Evolutionary conservation across 495 filamentous ascomycete species (phyloP), one percentile per base, ranked within the genome.

Genomic region (Entonaema liquescens): DNA sequence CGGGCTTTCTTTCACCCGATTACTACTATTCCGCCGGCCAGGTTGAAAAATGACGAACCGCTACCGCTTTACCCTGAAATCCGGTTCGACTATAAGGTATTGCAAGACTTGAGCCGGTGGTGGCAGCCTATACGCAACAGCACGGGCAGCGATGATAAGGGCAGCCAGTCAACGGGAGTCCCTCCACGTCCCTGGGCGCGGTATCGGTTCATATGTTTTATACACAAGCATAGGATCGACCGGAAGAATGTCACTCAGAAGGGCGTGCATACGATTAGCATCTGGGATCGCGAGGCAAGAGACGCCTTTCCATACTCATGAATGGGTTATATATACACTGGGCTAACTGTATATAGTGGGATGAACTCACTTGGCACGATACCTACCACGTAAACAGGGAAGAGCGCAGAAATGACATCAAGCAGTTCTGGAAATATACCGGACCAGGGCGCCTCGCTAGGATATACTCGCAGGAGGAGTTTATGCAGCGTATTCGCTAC

Each of bases 291-390:
- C 12, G 62, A 74, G 65, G 70, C 68, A 49, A 7, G 31, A 59
- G 70, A 11, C 2, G 17, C 11, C 42, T 15, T 33, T 33, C 6
- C 1, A 9, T 47, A 47, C 42, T 19, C 8, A 2, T 23, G 19
- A 23, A 47, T 47, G 42, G 1, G 19, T 3, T 47, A 0, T 47
- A 13, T 3, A 12, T 47, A 21, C 23, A 8, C 5, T 9, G 26
- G 11, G 1, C 13, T 17, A 12, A 54, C 31, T 40, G 6, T 23
- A 25, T 17, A 7, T 19, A 70, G 69, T 72, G 62, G 67, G 62
- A 74, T 35, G 62, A 70, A 49, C 66, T 74, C 1, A 74, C 67
- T 12, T 74, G 62, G 62, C 71, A 74, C 25, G 71, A 74, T 35
- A 59, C 71, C 1, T 74, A 67, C 55, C 62, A 65, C 35, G 29